Percentiles rank a stretch among this genome's conserved stretches.
These are phyloP conservation scores for Sporopachydermia lactativora DNA, from an alignment of 805 yeast species.

Conservation along the genomic window DNA sequence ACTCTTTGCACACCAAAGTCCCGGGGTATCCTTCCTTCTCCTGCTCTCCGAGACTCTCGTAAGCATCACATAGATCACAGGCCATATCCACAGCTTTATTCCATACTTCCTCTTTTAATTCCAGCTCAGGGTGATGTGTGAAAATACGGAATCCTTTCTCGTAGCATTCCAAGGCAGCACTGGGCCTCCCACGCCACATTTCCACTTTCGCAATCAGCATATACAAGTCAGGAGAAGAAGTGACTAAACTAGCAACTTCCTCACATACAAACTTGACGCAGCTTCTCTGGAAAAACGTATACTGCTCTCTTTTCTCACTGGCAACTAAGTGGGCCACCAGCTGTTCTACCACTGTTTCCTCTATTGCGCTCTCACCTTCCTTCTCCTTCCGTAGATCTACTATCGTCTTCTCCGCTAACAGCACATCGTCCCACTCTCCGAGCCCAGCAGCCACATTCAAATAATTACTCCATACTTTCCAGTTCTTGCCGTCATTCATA, in stretches of 20 bases:
- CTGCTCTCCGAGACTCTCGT: conserved; percentile 67
- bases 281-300: conserved; percentile 49
- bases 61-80: conserved; percentile 68
- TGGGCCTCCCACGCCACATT: conserved; percentile 74
- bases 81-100: conserved; percentile 69
- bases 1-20: conserved; percentile 73
- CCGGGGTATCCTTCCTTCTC: conserved; percentile 49
- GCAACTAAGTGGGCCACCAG: conserved; percentile 50
- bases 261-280: conserved; percentile 63
- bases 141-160: conserved; percentile 78
- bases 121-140: conserved; percentile 49
- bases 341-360: conserved; percentile 61
- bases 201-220: conserved; percentile 74
- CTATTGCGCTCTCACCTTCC: conserved; percentile 51
- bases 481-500: conserved; percentile 54
- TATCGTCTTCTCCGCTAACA: conserved; percentile 56
- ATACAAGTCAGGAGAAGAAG: conserved; percentile 60
- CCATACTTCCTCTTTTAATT: conserved; percentile 51
- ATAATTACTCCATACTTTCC: conserved; percentile 89
- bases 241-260: conserved; percentile 53
- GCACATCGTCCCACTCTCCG: conserved; percentile 80
- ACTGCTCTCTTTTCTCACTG: conserved; percentile 21
- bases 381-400: conserved; percentile 41
- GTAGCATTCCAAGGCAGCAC: conserved; percentile 75
- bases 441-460: conserved; percentile 68